phyloP scores from a whole-genome alignment of 495 filamentous ascomycete species.

The Aspergillus leporis region DNA sequence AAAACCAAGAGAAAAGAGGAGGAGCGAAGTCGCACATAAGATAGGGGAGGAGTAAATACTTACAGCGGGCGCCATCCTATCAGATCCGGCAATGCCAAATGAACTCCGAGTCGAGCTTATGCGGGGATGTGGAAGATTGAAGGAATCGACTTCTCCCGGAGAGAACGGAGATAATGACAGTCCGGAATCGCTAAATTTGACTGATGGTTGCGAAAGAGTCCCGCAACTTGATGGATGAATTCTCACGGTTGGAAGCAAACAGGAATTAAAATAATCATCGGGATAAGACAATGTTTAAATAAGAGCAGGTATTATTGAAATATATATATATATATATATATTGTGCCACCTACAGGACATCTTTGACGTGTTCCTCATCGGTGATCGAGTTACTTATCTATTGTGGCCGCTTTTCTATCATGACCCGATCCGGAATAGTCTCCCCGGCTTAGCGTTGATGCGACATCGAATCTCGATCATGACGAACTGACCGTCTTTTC shows the following conservation, averaged over 20 bases:
- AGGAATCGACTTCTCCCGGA: background rate
- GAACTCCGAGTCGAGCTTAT: background rate
- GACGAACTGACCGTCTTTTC: conserved; percentile 7
- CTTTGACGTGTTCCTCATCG: background rate
- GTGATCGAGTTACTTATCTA: no score
- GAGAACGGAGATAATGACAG: background rate
- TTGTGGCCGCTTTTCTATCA: background rate
- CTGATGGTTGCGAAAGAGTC: no score
- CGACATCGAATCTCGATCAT: background rate
- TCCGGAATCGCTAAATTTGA: background rate
- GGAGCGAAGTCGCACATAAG: background rate
- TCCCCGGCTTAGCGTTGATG: background rate
- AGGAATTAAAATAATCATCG: no score
- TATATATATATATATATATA: no score
- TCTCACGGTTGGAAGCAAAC: background rate
- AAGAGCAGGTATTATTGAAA: no score
- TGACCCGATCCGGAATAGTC: background rate
- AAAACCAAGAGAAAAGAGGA: background rate
- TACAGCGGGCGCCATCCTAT: conserved; percentile 40
- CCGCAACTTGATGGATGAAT: background rate
- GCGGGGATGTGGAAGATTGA: conserved; percentile 14
- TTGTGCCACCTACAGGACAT: background rate
- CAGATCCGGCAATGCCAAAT: conserved; percentile 3
- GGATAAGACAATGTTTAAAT: no score
- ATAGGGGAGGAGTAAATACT: conserved; percentile 11